These are phyloP conservation scores for Verticillium longisporum DNA, from an alignment of 2,329 filamentous ascomycete genomes.

Conservation along the genomic window DNA sequence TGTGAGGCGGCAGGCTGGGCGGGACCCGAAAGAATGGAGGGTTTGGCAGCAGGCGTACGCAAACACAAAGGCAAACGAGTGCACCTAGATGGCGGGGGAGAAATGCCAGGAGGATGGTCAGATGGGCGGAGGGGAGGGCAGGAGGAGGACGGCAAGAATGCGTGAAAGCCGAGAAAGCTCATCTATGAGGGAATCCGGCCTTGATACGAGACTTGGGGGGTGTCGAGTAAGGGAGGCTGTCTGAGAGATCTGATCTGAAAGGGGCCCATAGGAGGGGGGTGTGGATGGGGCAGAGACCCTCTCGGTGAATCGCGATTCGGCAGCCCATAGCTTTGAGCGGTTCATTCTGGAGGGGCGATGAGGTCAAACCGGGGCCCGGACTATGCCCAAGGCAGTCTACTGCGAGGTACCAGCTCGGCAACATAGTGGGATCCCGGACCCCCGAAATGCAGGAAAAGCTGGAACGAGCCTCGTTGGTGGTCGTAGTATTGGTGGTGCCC, in stretches of 20 bases:
- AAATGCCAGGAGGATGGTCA: not conserved
- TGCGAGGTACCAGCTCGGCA: not conserved
- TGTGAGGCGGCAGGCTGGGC: not conserved
- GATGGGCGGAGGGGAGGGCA: not conserved
- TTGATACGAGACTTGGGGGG: not conserved
- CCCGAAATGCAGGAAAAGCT: no score
- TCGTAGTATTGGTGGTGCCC: no score
- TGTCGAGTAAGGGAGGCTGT: no score
- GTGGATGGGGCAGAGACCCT: not conserved
- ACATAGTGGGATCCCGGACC: not conserved
- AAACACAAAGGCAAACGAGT: not conserved
- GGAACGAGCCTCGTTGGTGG: not conserved
- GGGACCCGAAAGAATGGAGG: not conserved
- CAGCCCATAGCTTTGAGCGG: not conserved
- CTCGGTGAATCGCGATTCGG: not conserved
- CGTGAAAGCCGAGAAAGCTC: not conserved
- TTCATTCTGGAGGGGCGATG: not conserved
- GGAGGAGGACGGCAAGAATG: not conserved
- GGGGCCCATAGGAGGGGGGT: not conserved
- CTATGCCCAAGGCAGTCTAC: not conserved
- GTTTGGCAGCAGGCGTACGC: not conserved
- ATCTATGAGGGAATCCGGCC: not conserved
- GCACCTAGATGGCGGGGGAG: not conserved
- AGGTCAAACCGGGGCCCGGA: not conserved
- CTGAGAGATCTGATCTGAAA: not conserved